Conservation (phyloP, 176 grass and related monocot genomes). For the Carex littledalei region DNA sequence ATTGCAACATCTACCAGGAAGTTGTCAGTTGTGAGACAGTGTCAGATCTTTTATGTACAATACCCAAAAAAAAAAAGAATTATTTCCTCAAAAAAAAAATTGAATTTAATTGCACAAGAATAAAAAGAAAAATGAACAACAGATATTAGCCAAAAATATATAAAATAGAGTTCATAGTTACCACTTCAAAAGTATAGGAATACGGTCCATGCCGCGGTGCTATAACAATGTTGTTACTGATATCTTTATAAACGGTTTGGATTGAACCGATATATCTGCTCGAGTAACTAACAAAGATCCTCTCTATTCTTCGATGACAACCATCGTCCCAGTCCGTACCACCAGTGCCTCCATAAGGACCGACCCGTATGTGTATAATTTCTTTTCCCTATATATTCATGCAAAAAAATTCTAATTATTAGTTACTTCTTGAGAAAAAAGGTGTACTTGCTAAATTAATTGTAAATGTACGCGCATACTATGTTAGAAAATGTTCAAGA, state of each 20-base stretch:
- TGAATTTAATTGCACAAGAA: background rate
- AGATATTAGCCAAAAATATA: background rate
- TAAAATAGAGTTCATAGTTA: constrained; percentile 3
- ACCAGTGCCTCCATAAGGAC: constrained; percentile 16
- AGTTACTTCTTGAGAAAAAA: background rate
- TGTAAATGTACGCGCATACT: background rate
- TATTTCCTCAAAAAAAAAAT: background rate
- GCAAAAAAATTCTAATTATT: background rate
- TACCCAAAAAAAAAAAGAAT: background rate
- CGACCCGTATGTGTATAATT: constrained; percentile 10
- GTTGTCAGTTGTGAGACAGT: background rate
- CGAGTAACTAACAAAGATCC: constrained; percentile 18
- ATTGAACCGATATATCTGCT: constrained; percentile 21
- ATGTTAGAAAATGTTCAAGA: background rate
- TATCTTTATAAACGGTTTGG: constrained; percentile 12
- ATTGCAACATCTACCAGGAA: background rate
- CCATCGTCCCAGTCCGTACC: constrained; percentile 18
- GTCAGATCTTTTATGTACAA: background rate
- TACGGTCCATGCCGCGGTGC: constrained; percentile 1
- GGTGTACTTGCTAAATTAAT: background rate
- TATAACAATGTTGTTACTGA: constrained; percentile 15
- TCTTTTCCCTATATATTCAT: constrained; percentile 16
- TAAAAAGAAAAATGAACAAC: background rate
- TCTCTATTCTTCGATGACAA: constrained; percentile 20
- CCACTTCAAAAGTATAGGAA: constrained; percentile 25